Evolutionary conservation across 2,329 filamentous ascomycete species (phyloP).

Genomic region (Cryphonectria radicalis): DNA sequence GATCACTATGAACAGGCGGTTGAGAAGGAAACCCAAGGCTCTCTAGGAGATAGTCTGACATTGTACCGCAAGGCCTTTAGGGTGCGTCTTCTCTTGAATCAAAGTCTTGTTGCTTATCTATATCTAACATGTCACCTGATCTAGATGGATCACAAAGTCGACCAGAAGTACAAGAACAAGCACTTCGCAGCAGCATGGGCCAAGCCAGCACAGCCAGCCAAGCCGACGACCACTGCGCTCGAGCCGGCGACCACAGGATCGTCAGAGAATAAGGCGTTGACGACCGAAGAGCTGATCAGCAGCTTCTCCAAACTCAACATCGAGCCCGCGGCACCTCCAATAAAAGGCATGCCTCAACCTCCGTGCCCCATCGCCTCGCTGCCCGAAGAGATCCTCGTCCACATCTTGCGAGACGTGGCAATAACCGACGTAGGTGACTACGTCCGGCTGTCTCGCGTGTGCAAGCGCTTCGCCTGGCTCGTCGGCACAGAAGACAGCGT

Average conservation of each 20-base stretch:
- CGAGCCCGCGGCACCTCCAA: conserved; percentile 65
- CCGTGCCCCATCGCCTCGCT: conserved; percentile 80
- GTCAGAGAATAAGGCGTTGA: conserved; percentile 56
- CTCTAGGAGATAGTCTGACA: conserved; percentile 83
- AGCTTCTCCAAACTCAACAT: conserved; percentile 76
- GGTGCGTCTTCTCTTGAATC: conserved; percentile 49
- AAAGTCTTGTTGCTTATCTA: not conserved
- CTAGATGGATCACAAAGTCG: conserved; percentile 82
- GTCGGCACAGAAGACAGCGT: conserved; percentile 82
- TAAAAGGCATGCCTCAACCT: conserved; percentile 72
- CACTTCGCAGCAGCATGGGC: conserved; percentile 73
- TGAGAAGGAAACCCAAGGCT: conserved; percentile 83
- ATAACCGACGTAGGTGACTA: conserved; percentile 77
- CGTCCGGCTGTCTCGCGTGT: conserved; percentile 76
- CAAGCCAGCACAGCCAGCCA: conserved; percentile 45
- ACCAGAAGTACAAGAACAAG: conserved; percentile 87
- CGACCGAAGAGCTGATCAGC: conserved; percentile 71
- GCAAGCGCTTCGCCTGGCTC: conserved; percentile 84
- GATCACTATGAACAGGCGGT: conserved; percentile 94
- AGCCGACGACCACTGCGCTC: conserved; percentile 33
- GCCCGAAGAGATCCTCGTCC: conserved; percentile 82
- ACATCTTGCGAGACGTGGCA: conserved; percentile 76
- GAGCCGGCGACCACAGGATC: conserved; percentile 50
- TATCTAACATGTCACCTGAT: conserved; percentile 6
- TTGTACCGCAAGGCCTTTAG: conserved; percentile 90